A percentile compares a stretch with the other conserved stretches of the same genome.
Conservation (phyloP, 2,329 filamentous ascomycete genomes). For the Tothia fuscella region DNA sequence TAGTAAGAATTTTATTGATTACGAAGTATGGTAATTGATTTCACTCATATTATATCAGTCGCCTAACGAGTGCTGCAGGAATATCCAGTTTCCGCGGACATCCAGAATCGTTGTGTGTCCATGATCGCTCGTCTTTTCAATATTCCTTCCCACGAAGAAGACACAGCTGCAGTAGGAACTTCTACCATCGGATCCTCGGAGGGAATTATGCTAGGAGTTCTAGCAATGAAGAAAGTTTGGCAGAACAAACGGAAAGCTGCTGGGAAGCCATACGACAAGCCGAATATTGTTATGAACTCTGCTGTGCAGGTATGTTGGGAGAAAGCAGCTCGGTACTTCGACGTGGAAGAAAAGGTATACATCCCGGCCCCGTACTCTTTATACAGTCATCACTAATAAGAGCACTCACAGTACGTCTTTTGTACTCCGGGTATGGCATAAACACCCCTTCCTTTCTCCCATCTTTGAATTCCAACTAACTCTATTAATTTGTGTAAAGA, state of each 20-base stretch:
- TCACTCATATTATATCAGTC: background rate
- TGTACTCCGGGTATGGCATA: no score
- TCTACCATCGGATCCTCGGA: conserved; percentile 85
- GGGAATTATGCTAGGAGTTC: conserved; percentile 67
- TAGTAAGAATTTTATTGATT: conserved; percentile 70
- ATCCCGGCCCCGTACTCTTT: background rate
- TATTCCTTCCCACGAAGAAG: conserved; percentile 40
- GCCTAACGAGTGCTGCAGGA: conserved; percentile 29
- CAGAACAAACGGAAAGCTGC: conserved; percentile 72
- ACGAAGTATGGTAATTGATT: conserved; percentile 9
- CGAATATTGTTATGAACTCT: conserved; percentile 92
- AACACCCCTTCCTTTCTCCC: no score
- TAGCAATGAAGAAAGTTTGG: conserved; percentile 96
- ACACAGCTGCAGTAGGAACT: conserved; percentile 64
- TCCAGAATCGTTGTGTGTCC: conserved; percentile 70
- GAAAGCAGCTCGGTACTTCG: conserved; percentile 49
- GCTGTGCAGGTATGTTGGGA: conserved; percentile 98
- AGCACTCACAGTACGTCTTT: conserved; percentile 45
- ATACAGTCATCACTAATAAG: background rate
- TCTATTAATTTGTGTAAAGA: no score
- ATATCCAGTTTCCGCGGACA: conserved; percentile 38
- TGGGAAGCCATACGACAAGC: conserved; percentile 67
- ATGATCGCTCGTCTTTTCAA: conserved; percentile 80
- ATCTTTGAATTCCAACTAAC: no score
- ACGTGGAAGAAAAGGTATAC: conserved; percentile 62